Percentiles rank a stretch among this genome's conserved stretches.
phyloP scores from a whole-genome alignment of 176 grass and related monocot genomes.

The Elymus sibiricus region DNA sequence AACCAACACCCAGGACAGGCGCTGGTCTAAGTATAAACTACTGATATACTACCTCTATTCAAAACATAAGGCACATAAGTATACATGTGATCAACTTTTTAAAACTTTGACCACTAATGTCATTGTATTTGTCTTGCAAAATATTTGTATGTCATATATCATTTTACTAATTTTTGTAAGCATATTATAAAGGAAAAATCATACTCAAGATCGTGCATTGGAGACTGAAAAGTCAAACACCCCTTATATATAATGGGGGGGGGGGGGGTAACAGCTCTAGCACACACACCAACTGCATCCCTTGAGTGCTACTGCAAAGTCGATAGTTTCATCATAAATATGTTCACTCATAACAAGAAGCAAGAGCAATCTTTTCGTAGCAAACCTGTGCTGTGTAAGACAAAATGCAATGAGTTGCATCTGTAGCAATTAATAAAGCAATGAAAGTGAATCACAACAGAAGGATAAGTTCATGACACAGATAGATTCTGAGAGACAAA shows the following conservation, averaged over 20 bases:
- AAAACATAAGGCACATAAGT: no score
- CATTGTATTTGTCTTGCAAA: no score
- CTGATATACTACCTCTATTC: neutral
- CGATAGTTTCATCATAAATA: neutral
- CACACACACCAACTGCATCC: neutral
- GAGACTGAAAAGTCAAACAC: no score
- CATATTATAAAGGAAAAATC: no score
- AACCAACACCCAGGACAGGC: neutral
- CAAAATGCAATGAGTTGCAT: neutral
- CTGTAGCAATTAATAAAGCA: neutral
- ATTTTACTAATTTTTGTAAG: no score
- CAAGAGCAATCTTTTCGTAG: neutral
- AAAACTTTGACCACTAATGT: no score
- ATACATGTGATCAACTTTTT: no score
- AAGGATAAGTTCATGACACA: slow-evolving; percentile 2
- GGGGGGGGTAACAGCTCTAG: neutral
- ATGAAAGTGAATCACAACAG: neutral
- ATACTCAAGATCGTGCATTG: no score
- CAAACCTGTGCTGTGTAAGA: neutral
- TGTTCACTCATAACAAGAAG: neutral
- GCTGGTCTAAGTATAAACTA: neutral
- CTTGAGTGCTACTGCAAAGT: neutral
- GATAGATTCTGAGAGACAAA: neutral
- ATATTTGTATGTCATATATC: no score
- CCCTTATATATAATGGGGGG: no score